A percentile compares a stretch with the other conserved stretches of the same genome.
phyloP scores from a whole-genome alignment of 495 filamentous ascomycete genomes.

The Lophiostoma macrostomum region DNA sequence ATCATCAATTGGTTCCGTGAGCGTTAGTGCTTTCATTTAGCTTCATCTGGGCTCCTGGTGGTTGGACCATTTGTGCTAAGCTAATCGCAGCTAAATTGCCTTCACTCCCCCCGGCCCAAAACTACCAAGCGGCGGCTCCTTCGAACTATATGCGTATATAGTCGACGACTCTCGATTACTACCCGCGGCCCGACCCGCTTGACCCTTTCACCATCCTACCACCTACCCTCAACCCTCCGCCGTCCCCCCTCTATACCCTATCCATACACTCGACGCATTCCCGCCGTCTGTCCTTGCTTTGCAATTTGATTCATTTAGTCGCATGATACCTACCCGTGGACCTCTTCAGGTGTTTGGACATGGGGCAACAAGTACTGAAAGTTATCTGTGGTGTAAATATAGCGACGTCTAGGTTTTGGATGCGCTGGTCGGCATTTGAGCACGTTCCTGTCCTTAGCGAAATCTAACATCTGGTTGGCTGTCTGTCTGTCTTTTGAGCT shows the following conservation, averaged over 20 bases:
- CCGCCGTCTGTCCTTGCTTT: not conserved
- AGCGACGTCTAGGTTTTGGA: not conserved
- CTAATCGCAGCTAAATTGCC: constrained; percentile 7
- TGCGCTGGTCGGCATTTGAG: not conserved
- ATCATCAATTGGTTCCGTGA: constrained; percentile 35
- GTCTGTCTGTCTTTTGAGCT: not conserved
- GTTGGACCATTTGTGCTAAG: constrained; percentile 12
- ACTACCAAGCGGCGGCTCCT: constrained; percentile 3
- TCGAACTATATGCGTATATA: constrained; percentile 22
- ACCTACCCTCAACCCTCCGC: not conserved
- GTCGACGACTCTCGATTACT: not conserved
- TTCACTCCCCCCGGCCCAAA: constrained; percentile 6
- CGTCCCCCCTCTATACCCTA: no score
- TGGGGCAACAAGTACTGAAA: not conserved
- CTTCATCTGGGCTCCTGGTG: not conserved
- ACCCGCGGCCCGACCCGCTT: not conserved
- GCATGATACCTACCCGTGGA: constrained; percentile 5
- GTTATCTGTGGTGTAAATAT: not conserved
- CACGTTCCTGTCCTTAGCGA: not conserved
- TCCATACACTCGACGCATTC: not conserved
- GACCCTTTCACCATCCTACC: not conserved
- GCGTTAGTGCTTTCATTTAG: constrained; percentile 29
- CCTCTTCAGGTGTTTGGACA: not conserved
- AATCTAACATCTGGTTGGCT: not conserved
- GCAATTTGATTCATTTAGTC: not conserved